Base-by-base conservation (phyloP, 352 stramenopile genomes). In the Elongisporangium anandrum region DNA sequence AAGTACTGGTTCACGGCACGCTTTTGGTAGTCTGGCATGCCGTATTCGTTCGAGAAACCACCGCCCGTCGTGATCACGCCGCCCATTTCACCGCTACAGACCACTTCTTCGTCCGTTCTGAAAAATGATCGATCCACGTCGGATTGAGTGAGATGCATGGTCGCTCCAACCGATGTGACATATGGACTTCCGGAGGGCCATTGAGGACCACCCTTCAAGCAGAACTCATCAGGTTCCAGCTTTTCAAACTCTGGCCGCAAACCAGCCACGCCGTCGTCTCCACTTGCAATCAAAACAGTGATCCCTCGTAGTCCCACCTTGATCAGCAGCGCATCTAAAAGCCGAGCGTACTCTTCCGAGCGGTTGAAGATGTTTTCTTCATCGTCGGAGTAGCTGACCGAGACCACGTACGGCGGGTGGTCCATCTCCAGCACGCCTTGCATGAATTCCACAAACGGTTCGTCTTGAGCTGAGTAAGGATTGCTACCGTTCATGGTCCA, bases 331-430 rank as follows among this genome's bases (percentile, higher is more conserved):
- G 75, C 77, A 57, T 98, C 91, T 50, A 97, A 86, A 0, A 63
- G 72, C 13, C 75, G 78, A 51, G 95, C 85, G 56, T 95, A 96
- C 10, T 77, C 76, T 3, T 75, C 56, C 2, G 77, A 87, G 20
- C 83, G 66, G 9, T 93, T 72, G 59, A 92, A 95, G 57, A 95
- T 92, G 53, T 92, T 77, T 47, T 96, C 88, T 72, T 97, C 88
- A 47, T 97, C 84, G 61, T 96, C 88, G 9, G 92, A 95, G 59
- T 97, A 97, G 52, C 76, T 94, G 55, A 96, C 95, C 1, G 88
- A 97, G 3, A 97, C 72, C 3, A 98, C 87, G 45, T 85, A 73
- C 15, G 90, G 88, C 8, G 90, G 84, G 0, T 63, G 65, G 12
- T 94, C 79, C 62, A 90, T 71, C 21, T 68, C 68, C 16, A 96